Evolutionary conservation across 768 basidiomycete species (phyloP).

Genomic region (Lactarius tabidus): DNA sequence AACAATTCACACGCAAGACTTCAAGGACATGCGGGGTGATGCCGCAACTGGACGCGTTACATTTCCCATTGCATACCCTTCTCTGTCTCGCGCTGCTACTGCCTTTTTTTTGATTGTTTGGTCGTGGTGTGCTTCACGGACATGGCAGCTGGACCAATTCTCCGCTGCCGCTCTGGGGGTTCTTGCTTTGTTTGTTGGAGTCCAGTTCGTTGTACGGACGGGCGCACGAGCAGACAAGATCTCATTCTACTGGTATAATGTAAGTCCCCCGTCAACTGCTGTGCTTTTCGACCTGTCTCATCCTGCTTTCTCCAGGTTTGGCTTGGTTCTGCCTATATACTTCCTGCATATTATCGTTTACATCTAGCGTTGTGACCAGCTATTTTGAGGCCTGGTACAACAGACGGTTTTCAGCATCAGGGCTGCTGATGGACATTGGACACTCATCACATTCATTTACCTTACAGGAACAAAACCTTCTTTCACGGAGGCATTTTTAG

Average conservation of each 20-base stretch:
- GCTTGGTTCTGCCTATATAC: conserved; percentile 20
- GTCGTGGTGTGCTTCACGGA: conserved; percentile 34
- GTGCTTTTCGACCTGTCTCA: neutral
- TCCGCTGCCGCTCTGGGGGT: conserved; percentile 31
- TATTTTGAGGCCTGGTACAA: neutral
- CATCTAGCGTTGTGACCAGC: conserved; percentile 1
- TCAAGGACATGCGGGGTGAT: conserved; percentile 45
- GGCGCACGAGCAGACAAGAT: conserved; percentile 22
- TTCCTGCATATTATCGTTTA: conserved; percentile 24
- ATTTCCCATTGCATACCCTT: conserved; percentile 43
- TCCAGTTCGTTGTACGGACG: conserved; percentile 16
- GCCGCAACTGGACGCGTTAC: conserved; percentile 38
- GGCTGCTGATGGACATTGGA: neutral
- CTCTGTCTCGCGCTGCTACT: conserved; percentile 32
- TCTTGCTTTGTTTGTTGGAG: conserved; percentile 34
- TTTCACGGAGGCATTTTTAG: neutral
- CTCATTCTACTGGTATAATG: conserved; percentile 28
- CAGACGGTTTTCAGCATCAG: neutral
- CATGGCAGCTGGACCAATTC: conserved; percentile 37
- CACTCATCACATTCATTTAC: neutral
- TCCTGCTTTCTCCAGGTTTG: conserved; percentile 10
- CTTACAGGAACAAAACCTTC: neutral
- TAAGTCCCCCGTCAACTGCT: neutral
- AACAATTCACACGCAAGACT: conserved; percentile 49
- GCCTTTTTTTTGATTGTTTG: conserved; percentile 37